Conservation (phyloP, 1,284 basidiomycete genomes). For the Pseudozyma sp. region DNA sequence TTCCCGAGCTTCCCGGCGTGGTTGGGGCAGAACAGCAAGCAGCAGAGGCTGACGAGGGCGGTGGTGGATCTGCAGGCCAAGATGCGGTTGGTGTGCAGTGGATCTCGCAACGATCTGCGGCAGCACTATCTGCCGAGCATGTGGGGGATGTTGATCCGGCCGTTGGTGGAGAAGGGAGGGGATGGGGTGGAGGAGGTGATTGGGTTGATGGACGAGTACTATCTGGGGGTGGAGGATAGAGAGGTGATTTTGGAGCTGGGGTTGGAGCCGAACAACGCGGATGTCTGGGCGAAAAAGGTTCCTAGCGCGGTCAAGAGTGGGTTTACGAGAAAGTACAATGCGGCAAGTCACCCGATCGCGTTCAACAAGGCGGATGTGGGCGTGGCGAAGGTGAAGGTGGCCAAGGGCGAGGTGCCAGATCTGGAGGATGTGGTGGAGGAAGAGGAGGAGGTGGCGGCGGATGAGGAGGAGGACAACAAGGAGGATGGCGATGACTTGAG, state of each 20-base stretch:
- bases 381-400: conserved; percentile 39
- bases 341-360: conserved; percentile 52
- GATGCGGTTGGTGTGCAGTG: conserved; percentile 92
- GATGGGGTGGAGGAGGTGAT: conserved; percentile 83
- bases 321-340: conserved; percentile 80
- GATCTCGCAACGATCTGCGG: conserved; percentile 86
- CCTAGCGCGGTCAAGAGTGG: conserved; percentile 82
- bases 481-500: conserved; percentile 41
- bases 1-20: conserved; percentile 59
- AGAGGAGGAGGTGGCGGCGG: conserved; percentile 66
- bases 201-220: conserved; percentile 91
- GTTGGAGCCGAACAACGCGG: conserved; percentile 80
- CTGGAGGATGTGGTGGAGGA: conserved; percentile 66
- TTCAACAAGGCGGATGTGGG: conserved; percentile 51
- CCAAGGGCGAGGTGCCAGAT: conserved; percentile 49
- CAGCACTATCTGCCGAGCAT: conserved; percentile 89
- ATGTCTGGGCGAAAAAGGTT: conserved; percentile 81
- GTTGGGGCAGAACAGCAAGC: conserved; percentile 97
- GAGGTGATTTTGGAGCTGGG: conserved; percentile 94
- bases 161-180: conserved; percentile 75
- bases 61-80: conserved; percentile 91
- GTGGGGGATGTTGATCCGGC: conserved; percentile 81
- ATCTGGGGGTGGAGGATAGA: conserved; percentile 92
- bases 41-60: conserved; percentile 81
- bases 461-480: conserved; percentile 60